A percentile compares a stretch with the other conserved stretches of the same genome.
Evolutionary conservation across 768 basidiomycete species (phyloP).

Genomic region (Collybiopsis confluens): DNA sequence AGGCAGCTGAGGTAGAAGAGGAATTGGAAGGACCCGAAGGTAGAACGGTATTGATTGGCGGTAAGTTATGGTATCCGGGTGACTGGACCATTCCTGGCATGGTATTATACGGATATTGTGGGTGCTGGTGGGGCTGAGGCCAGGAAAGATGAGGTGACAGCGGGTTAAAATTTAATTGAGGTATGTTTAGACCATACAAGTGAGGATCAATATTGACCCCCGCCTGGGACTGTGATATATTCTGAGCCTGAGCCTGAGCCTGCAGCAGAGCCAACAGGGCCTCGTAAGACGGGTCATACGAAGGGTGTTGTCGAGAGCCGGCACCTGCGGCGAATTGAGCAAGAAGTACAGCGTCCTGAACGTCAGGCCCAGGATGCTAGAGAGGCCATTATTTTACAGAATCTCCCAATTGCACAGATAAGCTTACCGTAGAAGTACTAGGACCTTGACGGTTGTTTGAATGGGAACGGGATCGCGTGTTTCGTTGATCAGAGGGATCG

Average conservation of each 20-base stretch:
- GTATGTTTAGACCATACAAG: not conserved
- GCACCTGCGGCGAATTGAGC: constrained; percentile 36
- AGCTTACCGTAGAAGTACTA: constrained; percentile 27
- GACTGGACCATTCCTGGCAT: not conserved
- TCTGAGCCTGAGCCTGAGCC: constrained; percentile 4
- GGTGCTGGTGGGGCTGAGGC: not conserved
- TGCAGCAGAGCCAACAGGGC: constrained; percentile 24
- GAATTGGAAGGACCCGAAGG: not conserved
- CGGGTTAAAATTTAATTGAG: not conserved
- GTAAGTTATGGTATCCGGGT: not conserved
- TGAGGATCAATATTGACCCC: not conserved
- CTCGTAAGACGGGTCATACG: constrained; percentile 17
- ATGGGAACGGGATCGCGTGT: constrained; percentile 25
- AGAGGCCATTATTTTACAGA: not conserved
- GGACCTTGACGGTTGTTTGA: constrained; percentile 3
- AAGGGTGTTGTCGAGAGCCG: constrained; percentile 5
- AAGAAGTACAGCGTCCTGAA: constrained; percentile 34
- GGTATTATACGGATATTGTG: not conserved
- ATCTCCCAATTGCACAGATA: constrained; percentile 13
- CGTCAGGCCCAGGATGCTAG: constrained; percentile 23
- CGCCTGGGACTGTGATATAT: not conserved
- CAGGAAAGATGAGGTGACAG: not conserved
- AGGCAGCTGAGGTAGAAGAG: not conserved
- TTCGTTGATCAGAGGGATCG: constrained; percentile 14
- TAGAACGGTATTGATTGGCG: not conserved